Percentiles rank a stretch among this genome's conserved stretches.
phyloP scores from a whole-genome alignment of 305 asterid species.

The Rubia balearica region DNA sequence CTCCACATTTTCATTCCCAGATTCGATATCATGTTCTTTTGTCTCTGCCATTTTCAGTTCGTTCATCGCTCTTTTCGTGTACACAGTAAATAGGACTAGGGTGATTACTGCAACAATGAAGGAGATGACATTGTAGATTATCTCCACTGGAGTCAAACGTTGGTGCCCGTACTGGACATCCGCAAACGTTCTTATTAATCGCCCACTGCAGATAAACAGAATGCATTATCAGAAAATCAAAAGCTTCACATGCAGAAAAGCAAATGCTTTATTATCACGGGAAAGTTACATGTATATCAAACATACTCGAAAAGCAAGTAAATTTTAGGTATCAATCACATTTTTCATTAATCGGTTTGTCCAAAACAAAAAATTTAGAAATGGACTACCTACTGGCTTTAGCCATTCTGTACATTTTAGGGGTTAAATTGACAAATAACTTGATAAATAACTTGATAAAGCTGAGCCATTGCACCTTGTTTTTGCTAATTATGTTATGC shows the following conservation, averaged over 20 bases:
- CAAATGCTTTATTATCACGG: not conserved
- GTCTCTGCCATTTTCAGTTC: conserved; percentile 39
- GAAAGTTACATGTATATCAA: not conserved
- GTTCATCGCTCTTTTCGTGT: conserved; percentile 49
- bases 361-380: not conserved
- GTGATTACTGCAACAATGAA: conserved; percentile 47
- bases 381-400: not conserved
- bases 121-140: conserved; percentile 49
- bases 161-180: conserved; percentile 57
- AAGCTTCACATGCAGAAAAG: not conserved
- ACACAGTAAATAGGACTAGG: conserved; percentile 48
- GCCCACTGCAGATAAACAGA: conserved; percentile 44
- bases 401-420: not conserved
- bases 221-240: not conserved
- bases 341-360: not conserved
- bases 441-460: not conserved
- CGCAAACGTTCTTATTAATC: conserved; percentile 64
- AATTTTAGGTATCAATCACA: not conserved
- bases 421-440: not conserved
- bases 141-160: conserved; percentile 48
- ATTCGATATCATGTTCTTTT: conserved; percentile 19
- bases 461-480: not conserved
- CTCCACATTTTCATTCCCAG: conserved; percentile 20
- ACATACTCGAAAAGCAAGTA: not conserved
- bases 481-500: not conserved